A percentile compares a stretch with the other conserved stretches of the same genome.
phyloP scores from a whole-genome alignment of 2,329 filamentous ascomycete species.

The Phaeosphaeriaceae sp. region DNA sequence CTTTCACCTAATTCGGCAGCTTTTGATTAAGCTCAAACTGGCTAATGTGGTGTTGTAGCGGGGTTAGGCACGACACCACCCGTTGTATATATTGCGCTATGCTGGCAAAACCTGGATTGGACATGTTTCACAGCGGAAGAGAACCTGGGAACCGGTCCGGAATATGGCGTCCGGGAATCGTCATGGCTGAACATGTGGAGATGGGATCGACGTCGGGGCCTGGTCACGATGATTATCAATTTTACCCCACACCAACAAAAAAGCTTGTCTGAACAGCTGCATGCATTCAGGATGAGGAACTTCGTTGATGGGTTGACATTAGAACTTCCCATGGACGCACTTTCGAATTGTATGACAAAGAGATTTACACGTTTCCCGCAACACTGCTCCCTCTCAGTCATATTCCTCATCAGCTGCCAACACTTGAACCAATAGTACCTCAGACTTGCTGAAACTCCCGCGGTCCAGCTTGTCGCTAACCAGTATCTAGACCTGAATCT shows the following conservation, averaged over 20 bases:
- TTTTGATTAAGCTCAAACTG: conserved; percentile 14
- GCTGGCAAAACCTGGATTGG: conserved; percentile 9
- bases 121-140: conserved; percentile 3
- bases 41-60: conserved; percentile 5
- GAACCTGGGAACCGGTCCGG: background rate
- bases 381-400: background rate
- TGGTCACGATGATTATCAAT: background rate
- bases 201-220: background rate
- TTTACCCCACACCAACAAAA: background rate
- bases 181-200: background rate
- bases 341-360: background rate
- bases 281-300: background rate
- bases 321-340: background rate
- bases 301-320: background rate
- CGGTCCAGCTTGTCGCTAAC: background rate
- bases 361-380: background rate
- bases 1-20: conserved; percentile 1
- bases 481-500: conserved; percentile 9
- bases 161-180: background rate
- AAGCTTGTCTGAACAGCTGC: background rate
- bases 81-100: conserved; percentile 6
- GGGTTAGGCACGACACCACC: background rate
- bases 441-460: background rate
- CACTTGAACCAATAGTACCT: background rate
- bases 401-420: background rate